Evolutionary conservation across 148 eudicot genomes (phyloP), one percentile per base, ranked within the genome.

Genomic region (Limonium bicolor): DNA sequence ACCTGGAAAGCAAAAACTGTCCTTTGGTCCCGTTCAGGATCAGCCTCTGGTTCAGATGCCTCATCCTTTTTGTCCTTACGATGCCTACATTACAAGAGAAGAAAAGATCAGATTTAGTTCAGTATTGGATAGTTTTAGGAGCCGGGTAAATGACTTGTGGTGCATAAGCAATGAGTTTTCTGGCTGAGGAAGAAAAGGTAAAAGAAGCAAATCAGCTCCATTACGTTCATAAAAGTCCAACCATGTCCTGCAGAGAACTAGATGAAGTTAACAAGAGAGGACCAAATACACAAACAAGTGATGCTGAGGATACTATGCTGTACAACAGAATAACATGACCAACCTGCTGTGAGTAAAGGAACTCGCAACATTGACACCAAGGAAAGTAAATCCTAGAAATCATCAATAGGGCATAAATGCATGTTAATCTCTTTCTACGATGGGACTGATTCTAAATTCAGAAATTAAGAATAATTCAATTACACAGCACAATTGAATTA

Each of bases 1-100:
- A 82, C 96, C 82, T 87, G 96, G 67, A 78, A 87, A 57, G 88
- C 94, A 76, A 87, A 87, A 43, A 87, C 96, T 8, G 96, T 82
- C 36, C 88, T 71, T 61, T 82, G 94, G 56, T 82, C 96, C 37
- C 96, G 62, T 60, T 87, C 96, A 35, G 96, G 96, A 48, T 82
- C 96, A 57, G 60, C 80, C 68, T 68, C 88, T 22, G 82, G 79
- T 46, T 78, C 79, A 24, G 58, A 53, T 27, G 38, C 57, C 25
- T 71, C 87, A 9, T 82, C 88, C 68, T 67, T 86, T 72, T 78
- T 76, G 46, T 73, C 83, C 65, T 71, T 82, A 49, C 58, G 58
- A 27, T 72, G 65, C 72, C 96, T 87, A 74, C 65, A 62, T 28
- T 45, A 48, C 15, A 39, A 41, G 27, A 17, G n/a, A 34, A 62